Conservation (phyloP, 306 rosid species). For the Sicyos baderoa region DNA sequence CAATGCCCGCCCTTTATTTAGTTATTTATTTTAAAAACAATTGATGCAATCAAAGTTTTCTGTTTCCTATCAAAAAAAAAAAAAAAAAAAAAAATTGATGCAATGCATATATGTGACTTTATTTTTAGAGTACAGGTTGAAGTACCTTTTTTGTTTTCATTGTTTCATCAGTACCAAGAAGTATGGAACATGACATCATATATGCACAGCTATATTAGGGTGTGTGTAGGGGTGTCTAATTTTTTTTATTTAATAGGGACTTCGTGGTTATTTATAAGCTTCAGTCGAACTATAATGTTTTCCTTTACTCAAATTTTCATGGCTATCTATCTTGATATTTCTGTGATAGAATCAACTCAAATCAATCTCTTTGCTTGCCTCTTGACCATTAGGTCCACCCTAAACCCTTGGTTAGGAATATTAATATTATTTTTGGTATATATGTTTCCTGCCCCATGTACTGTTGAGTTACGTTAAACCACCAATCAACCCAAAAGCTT, state of each 20-base stretch:
- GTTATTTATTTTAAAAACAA: neutral
- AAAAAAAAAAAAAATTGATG: neutral
- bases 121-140: neutral
- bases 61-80: too few species aligned
- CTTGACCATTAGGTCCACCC: too few species aligned
- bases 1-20: neutral
- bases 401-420: neutral
- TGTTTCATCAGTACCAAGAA: neutral
- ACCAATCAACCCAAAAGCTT: too few species aligned
- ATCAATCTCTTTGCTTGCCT: neutral
- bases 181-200: neutral
- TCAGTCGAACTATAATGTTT: neutral
- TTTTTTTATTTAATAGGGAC: neutral
- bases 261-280: conserved; percentile 8
- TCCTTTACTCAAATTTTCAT: neutral
- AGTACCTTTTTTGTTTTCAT: neutral
- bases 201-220: neutral
- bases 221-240: neutral
- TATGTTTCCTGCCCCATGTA: neutral
- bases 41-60: neutral
- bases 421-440: neutral
- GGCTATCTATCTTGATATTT: conserved; percentile 3
- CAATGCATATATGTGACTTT: neutral
- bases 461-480: too few species aligned
- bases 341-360: neutral